A percentile compares a stretch with the other conserved stretches of the same genome.
These are phyloP conservation scores for Acanthamoeba sp. DNA, from an alignment of 208 protist genomes.

Conservation along the genomic window DNA sequence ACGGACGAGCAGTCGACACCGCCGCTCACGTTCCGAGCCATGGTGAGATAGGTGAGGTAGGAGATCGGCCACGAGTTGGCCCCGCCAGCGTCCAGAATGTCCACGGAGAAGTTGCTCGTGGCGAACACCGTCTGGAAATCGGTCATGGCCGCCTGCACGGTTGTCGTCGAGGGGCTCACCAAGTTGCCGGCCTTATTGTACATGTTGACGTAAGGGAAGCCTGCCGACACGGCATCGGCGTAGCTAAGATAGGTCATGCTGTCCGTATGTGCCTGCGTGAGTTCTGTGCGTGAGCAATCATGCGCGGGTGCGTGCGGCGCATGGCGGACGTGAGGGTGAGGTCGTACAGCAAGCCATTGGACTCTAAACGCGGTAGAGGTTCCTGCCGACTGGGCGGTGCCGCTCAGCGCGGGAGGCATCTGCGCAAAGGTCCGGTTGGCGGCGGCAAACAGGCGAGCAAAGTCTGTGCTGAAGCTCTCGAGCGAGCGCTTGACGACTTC, in stretches of 20 bases:
- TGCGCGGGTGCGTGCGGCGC: neutral
- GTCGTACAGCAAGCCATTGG: neutral
- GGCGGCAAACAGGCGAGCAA: neutral
- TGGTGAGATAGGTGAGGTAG: constrained; percentile 33
- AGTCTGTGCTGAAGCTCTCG: constrained; percentile 66
- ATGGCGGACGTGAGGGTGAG: neutral
- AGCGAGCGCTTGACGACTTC: constrained; percentile 11
- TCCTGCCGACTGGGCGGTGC: neutral
- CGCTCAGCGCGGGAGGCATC: neutral
- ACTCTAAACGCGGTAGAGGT: neutral
- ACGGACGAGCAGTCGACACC: constrained; percentile 1
- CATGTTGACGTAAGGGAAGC: neutral
- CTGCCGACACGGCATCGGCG: neutral
- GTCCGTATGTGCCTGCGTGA: neutral
- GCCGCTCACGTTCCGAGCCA: neutral
- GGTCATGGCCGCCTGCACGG: constrained; percentile 7
- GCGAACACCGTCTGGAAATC: neutral
- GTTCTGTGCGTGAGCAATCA: neutral
- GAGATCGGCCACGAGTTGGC: neutral
- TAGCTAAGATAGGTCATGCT: constrained; percentile 25
- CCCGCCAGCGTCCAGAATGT: constrained; percentile 8
- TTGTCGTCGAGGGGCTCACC: neutral
- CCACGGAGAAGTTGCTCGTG: neutral
- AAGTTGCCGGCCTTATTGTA: neutral
- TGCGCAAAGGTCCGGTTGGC: neutral